Base-by-base conservation (phyloP, 768 basidiomycete genomes). In the Mycena kentingensis region DNA sequence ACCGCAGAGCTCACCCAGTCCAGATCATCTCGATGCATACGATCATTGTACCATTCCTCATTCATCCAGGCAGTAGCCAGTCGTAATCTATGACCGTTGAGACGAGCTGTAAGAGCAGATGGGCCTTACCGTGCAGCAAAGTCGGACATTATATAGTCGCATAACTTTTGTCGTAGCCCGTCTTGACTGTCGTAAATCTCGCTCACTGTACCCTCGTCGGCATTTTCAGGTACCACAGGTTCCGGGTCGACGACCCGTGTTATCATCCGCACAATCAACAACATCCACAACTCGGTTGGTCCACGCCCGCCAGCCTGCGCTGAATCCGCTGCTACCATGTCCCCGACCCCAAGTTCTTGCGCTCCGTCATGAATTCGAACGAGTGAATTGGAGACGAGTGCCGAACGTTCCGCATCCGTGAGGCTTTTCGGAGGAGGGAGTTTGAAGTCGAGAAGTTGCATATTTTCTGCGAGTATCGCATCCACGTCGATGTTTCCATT, bases 61-160 rank as follows among this genome's bases (percentile, higher is more conserved):
- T 98, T 98, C 83, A 99, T 90, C 97, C 97, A 99, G n/a, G 90
- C 79, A 2, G 88, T 88, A 10, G 96, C 97, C 16, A 98, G 80
- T 44, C 87, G 89, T 58, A 91, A 76, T 63, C 97, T 97, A 41
- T 16, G 15, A 15, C 16, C n/a, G 15, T 37, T 52, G 49, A 34
- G 27, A 49, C 42, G 43, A 25, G 25, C 47, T n/a, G 50, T 31
- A 5, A 24, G 53, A 11, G 47, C 25, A 48, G 25, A 56, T 39
- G 49, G 41, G 41, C 48, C 22, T 32, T 63, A 93, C 96, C 96
- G 79, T 22, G 84, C 71, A 46, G 89, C 79, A 61, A 98, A 93
- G 69, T 99, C 93, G 0, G 78, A 77, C 79, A 92, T 85, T 49
- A 99, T 86, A 66, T 95, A 97, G 57, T 90, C 81, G 60, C 85